Evolutionary conservation across 2,329 filamentous ascomycete genomes (phyloP).

Genomic region (Plenodomus biglobosus): DNA sequence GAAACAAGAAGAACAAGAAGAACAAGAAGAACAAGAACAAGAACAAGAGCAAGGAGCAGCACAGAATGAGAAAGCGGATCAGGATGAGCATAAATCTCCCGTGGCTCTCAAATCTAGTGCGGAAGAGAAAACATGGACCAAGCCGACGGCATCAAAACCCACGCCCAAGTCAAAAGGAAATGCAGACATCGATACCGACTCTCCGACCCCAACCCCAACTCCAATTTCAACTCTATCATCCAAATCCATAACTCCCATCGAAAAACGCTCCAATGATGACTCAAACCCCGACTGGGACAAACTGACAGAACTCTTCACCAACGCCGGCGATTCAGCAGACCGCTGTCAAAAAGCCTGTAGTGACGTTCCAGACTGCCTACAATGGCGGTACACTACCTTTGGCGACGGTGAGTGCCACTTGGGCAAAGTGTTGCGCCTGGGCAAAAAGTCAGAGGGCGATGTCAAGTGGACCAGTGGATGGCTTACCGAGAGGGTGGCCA

Average conservation of each 20-base stretch:
- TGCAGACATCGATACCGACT: background rate
- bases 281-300: constrained; percentile 17
- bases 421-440: constrained; percentile 35
- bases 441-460: constrained; percentile 19
- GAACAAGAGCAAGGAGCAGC: background rate
- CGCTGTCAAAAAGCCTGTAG: constrained; percentile 35
- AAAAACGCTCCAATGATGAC: background rate
- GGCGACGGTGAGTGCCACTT: constrained; percentile 38
- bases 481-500: constrained; percentile 36
- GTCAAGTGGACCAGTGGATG: constrained; percentile 40
- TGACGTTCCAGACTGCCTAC: constrained; percentile 36
- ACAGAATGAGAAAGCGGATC: no score
- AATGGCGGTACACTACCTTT: constrained; percentile 36
- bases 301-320: constrained; percentile 17
- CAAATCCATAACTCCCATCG: no score
- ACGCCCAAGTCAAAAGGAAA: background rate
- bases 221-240: no score
- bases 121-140: constrained; percentile 3
- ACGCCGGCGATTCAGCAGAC: constrained; percentile 26
- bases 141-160: background rate
- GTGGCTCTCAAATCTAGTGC: background rate
- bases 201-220: no score
- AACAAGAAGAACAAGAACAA: background rate
- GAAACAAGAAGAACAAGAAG: constrained; percentile 3
- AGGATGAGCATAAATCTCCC: no score